Evolutionary conservation across 2,329 filamentous ascomycete species (phyloP), one percentile per base, ranked within the genome.

Genomic region (Teratosphaeria destructans): DNA sequence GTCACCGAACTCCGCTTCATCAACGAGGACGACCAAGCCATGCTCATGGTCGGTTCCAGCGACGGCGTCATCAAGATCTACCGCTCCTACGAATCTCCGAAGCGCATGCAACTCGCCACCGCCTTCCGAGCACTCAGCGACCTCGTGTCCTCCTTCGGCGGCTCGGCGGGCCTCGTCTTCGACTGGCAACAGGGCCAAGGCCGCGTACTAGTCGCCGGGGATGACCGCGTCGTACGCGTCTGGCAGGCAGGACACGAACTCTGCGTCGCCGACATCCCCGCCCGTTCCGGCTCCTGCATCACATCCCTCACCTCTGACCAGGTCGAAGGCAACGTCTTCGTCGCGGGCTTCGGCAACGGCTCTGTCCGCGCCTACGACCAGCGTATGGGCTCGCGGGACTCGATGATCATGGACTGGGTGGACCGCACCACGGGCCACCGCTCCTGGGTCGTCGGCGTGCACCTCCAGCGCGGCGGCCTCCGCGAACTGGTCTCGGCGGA

Each of bases 111-210:
- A 75, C 82, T 99, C 34, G 91, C 95, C 3, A 91, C 93, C 0
- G 84, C 90, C 19, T 97, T 95, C 85, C 85, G 94, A 54, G 94
- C 94, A 4, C 77, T 99, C 61, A 95, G 90, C 12, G 90, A 99
- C 74, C 88, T 97, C 71, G 88, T 97, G 5, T 90, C 92, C 3
- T 95, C 90, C 73, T 96, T 93, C 68, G 67, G 67, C 39, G 88
- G 92, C 69, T 95, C 96, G 72, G 92, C 92, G 1, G 94, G 94
- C 26, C 87, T 99, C 75, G 93, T 97, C 29, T 95, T 97, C 71
- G 93, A 99, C 73, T 99, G 94, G 94, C 93, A 97, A 73, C 94
- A 99, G 76, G 92, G 95, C n/a, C 90, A 90, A 66, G 94, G 94
- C 7, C 89, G 90, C 62, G 87, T 95, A 7, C 81, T 99, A n/a